Evolutionary conservation across 2,329 filamentous ascomycete species (phyloP).

Genomic region (Aspergillus clavatus): DNA sequence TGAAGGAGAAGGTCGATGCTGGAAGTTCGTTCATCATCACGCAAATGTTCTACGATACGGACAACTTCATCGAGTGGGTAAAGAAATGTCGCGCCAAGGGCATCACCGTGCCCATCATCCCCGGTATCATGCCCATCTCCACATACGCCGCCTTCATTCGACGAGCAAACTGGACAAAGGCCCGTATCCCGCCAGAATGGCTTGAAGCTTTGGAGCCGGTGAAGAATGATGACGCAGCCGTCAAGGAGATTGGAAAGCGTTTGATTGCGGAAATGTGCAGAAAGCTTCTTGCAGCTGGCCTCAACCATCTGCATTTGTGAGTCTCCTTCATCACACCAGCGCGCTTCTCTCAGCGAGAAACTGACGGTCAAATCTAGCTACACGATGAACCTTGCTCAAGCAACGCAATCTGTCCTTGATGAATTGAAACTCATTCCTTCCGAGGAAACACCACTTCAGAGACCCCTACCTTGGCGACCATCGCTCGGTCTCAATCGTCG

Average conservation of each 20-base stretch:
- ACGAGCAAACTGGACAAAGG: constrained; percentile 86
- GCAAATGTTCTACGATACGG: constrained; percentile 98
- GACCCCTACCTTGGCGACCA: constrained; percentile 92
- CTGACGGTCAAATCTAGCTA: constrained; percentile 50
- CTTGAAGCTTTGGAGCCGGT: constrained; percentile 77
- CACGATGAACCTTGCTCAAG: constrained; percentile 97
- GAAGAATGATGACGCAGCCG: constrained; percentile 93
- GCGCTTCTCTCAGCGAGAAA: not conserved
- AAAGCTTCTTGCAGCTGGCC: constrained; percentile 74
- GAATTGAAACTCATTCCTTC: constrained; percentile 80
- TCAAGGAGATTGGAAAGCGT: constrained; percentile 81
- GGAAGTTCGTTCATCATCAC: constrained; percentile 93
- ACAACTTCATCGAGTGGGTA: constrained; percentile 91
- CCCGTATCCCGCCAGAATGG: constrained; percentile 76
- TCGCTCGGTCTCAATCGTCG: constrained; percentile 84
- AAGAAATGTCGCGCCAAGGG: constrained; percentile 78
- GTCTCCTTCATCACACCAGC: constrained; percentile 17
- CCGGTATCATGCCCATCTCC: constrained; percentile 89
- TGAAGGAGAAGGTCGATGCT: constrained; percentile 96
- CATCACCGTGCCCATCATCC: constrained; percentile 76
- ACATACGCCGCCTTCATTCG: constrained; percentile 91
- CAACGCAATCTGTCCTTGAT: constrained; percentile 89
- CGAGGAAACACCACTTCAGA: constrained; percentile 71
- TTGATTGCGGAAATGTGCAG: constrained; percentile 87
- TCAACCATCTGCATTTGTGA: constrained; percentile 84